These are phyloP conservation scores for Micractinium sp. DNA, from an alignment of 139 green algal genomes.

Conservation along the genomic window DNA sequence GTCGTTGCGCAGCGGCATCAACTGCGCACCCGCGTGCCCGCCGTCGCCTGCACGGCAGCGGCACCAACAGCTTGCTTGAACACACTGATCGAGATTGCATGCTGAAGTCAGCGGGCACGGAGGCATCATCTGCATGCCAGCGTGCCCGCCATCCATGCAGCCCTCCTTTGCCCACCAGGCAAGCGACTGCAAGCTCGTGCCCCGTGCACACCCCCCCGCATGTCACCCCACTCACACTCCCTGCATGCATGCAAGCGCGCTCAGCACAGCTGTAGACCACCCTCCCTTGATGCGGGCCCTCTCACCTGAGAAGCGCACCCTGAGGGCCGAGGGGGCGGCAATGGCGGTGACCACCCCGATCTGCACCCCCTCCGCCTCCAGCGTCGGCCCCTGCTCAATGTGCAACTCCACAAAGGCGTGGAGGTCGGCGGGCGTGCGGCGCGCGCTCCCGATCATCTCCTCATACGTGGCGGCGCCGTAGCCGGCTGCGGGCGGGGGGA, in stretches of 20 bases:
- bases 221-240: no score
- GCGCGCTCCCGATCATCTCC: constrained; percentile 1
- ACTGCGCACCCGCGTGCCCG: constrained; percentile 54
- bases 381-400: constrained; percentile 89
- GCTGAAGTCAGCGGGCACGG: no score
- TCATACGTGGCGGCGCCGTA: constrained; percentile 43
- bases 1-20: constrained; percentile 73
- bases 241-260: neutral
- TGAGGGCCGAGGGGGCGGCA: constrained; percentile 86
- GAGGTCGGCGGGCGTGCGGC: constrained; percentile 11
- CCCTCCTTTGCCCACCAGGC: no score
- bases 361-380: constrained; percentile 78
- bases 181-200: no score
- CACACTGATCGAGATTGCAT: no score
- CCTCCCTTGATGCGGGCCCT: neutral
- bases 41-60: constrained; percentile 19
- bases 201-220: no score
- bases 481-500: constrained; percentile 37
- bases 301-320: constrained; percentile 81
- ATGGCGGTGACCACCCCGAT: constrained; percentile 96
- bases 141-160: neutral
- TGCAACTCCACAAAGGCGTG: constrained; percentile 96
- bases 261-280: neutral
- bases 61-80: no score
- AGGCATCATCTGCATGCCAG: neutral